phyloP scores from a whole-genome alignment of 345 rosid genomes.

The Hibiscus tridactylites region DNA sequence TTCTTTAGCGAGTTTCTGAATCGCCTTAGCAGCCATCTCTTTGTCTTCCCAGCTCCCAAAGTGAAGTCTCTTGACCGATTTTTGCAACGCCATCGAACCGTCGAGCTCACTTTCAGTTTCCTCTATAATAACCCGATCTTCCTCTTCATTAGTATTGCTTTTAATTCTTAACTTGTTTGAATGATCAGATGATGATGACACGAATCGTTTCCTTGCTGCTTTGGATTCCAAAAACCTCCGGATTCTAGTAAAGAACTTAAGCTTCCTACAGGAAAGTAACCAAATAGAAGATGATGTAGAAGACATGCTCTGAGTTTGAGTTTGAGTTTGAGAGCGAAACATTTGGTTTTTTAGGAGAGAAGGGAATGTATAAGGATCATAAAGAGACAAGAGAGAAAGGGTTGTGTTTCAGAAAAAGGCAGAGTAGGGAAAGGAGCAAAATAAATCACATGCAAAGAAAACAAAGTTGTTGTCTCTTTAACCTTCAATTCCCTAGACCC shows the following conservation, averaged over 20 bases:
- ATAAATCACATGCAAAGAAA: slow-evolving; percentile 42
- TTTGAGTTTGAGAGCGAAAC: slow-evolving; percentile 1
- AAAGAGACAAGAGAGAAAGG: background rate
- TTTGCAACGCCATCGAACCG: slow-evolving; percentile 45
- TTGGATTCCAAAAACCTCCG: slow-evolving; percentile 54
- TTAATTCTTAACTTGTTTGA: slow-evolving; percentile 12
- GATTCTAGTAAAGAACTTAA: slow-evolving; percentile 48
- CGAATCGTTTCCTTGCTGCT: slow-evolving; percentile 28
- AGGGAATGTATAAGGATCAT: background rate
- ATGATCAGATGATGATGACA: slow-evolving; percentile 11
- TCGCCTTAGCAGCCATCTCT: slow-evolving; percentile 57
- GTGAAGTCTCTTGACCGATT: slow-evolving; percentile 73
- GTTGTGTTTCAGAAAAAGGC: too few species aligned
- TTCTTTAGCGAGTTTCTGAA: slow-evolving; percentile 49
- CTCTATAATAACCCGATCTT: background rate
- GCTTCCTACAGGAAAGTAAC: slow-evolving; percentile 34
- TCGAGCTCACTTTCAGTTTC: slow-evolving; percentile 8
- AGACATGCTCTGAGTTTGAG: slow-evolving; percentile 29
- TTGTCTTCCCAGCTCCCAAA: slow-evolving; percentile 78
- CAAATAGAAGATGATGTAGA: slow-evolving; percentile 32
- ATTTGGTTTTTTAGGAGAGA: background rate
- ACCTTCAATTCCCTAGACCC: background rate
- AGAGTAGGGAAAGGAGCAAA: background rate
- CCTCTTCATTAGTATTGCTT: background rate
- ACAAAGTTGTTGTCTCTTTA: slow-evolving; percentile 32